Conservation (phyloP, 768 basidiomycete genomes). For the Dioszegia hungarica region DNA sequence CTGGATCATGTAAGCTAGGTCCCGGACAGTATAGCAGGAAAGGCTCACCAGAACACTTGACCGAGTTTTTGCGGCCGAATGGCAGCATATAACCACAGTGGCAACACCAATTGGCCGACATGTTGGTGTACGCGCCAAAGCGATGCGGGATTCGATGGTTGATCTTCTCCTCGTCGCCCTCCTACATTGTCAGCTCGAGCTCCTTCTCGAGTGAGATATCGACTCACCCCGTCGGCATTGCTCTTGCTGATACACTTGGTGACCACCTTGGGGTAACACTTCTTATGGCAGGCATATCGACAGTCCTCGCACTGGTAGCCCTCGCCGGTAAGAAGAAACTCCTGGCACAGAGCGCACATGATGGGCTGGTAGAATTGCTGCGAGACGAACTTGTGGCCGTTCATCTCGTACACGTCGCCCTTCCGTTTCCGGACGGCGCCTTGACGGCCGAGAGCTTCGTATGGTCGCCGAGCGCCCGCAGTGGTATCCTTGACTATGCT, state of each 20-base stretch:
- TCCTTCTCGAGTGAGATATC: background rate
- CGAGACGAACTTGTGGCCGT: constrained; percentile 96
- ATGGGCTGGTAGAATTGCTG: constrained; percentile 98
- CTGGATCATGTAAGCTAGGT: constrained; percentile 43
- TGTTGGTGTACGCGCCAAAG: constrained; percentile 92
- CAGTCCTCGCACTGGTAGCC: constrained; percentile 99
- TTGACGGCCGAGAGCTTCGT: constrained; percentile 95
- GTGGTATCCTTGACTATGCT: constrained; percentile 90
- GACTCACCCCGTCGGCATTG: constrained; percentile 72
- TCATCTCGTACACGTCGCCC: constrained; percentile 98
- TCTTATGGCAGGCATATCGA: constrained; percentile 97
- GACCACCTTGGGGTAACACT: constrained; percentile 97
- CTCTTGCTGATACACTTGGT: constrained; percentile 99
- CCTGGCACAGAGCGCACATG: constrained; percentile 94
- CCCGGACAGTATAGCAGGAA: background rate
- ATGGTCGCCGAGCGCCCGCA: constrained; percentile 70
- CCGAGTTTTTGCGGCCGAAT: constrained; percentile 91
- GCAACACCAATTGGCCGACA: constrained; percentile 98
- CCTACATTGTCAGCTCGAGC: constrained; percentile 53
- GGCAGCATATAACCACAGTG: constrained; percentile 99
- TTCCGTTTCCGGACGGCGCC: constrained; percentile 97
- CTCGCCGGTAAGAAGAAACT: constrained; percentile 91
- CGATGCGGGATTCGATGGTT: constrained; percentile 99
- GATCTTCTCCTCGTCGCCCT: constrained; percentile 96
- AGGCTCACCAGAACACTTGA: constrained; percentile 66